Base-by-base conservation (phyloP, 2,329 filamentous ascomycete species). In the Bipolaris victoriae region DNA sequence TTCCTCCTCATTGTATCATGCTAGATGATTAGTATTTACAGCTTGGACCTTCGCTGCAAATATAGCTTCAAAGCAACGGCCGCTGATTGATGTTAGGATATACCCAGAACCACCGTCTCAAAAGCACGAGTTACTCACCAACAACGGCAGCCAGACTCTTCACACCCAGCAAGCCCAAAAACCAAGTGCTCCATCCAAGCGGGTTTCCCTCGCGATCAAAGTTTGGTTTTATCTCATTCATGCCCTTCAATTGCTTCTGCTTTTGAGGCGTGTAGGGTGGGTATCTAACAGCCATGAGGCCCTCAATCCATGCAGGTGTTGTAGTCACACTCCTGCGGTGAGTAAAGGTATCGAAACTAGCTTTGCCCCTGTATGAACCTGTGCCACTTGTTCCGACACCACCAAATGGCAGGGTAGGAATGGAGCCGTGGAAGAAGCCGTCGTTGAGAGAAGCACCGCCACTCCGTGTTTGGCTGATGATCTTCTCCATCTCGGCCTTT, bases 301-400 rank as follows among this genome's bases (percentile, higher is more conserved):
- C 79, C 71, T 92, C 89, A 63, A 88, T 82, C 89, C 89, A 91
- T 15, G 74, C 68, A 0, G 89, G 89, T 4, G 87, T 89, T 43
- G 80, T 82, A 20, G 86, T 84, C 33, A 90, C 77, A 48, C 81
- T 79, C 36, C 86, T 81, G 16, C 83, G 80, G 74, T 90, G 88
- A 1, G 85, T 85, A 71, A 90, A 90, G 63, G 79, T 79, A 66
- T 91, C 88, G 76, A 90, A 91, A 1, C 83, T 86, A n/a, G 89
- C 83, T 70, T 87, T 87, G 58, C 92, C 92, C 66, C 90, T 87
- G 80, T 96, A 96, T 29, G 85, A 80, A 60, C 92, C 92, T 60
- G 84, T 83, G 52, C 92, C 92, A 43, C 88, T 91, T 65, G 89
- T 85, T 62, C 92, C 92, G 7, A 96, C 89, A 67, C 92, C 92